A percentile compares a stretch with the other conserved stretches of the same genome.
These are phyloP conservation scores for Huntiella abstrusa DNA, from an alignment of 2,329 filamentous ascomycete genomes.

Conservation along the genomic window DNA sequence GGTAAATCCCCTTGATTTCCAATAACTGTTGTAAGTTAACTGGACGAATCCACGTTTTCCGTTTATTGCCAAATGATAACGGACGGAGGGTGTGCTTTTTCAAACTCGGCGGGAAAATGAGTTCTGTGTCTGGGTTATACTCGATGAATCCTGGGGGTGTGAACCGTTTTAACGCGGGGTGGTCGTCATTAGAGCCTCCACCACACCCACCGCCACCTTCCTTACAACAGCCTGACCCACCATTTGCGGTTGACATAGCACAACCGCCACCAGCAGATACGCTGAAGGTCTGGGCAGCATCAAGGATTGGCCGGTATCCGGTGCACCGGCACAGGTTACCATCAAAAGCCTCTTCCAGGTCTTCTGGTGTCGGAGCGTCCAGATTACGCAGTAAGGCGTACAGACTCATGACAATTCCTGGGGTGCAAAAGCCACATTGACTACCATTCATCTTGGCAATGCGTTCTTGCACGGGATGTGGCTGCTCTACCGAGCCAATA, in stretches of 20 bases:
- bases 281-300: slow-evolving; percentile 82
- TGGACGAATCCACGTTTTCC: slow-evolving; percentile 83
- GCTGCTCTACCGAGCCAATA: slow-evolving; percentile 70
- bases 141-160: slow-evolving; percentile 83
- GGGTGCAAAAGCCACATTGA: slow-evolving; percentile 88
- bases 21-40: slow-evolving; percentile 72
- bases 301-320: slow-evolving; percentile 81
- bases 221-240: slow-evolving; percentile 51
- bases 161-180: slow-evolving; percentile 43
- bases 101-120: slow-evolving; percentile 80
- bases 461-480: slow-evolving; percentile 78
- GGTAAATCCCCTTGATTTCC: slow-evolving; percentile 74
- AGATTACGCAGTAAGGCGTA: slow-evolving; percentile 86
- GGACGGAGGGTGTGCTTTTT: slow-evolving; percentile 68
- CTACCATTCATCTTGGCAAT: slow-evolving; percentile 83
- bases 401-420: slow-evolving; percentile 93
- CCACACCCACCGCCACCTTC: slow-evolving; percentile 43
- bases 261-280: slow-evolving; percentile 25
- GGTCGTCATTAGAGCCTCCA: slow-evolving; percentile 32
- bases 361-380: slow-evolving; percentile 53
- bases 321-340: slow-evolving; percentile 93
- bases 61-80: slow-evolving; percentile 81
- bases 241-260: slow-evolving; percentile 26
- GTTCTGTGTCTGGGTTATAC: slow-evolving; percentile 80
- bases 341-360: slow-evolving; percentile 91